These are phyloP conservation scores for Leptosphaerulina australis DNA, from an alignment of 2,329 filamentous ascomycete species.

Conservation along the genomic window DNA sequence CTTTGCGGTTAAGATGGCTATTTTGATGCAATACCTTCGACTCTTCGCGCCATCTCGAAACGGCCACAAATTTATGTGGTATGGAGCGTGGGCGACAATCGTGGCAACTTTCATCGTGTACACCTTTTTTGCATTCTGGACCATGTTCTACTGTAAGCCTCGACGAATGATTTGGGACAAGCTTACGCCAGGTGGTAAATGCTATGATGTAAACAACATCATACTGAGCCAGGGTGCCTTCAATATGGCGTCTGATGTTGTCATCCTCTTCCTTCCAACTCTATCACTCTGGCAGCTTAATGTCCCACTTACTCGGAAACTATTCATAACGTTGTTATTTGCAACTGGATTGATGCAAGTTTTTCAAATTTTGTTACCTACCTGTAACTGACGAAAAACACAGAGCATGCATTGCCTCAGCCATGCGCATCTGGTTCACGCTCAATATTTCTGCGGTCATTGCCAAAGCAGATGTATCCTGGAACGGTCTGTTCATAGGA, in stretches of 20 bases:
- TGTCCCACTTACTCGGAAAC: constrained; percentile 32
- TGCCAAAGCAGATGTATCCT: constrained; percentile 33
- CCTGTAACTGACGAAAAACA: constrained; percentile 1
- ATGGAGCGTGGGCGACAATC: constrained; percentile 31
- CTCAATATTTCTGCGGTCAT: constrained; percentile 28
- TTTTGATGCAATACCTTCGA: constrained; percentile 36
- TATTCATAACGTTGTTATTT: constrained; percentile 33
- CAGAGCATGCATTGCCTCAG: constrained; percentile 36
- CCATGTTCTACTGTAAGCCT: constrained; percentile 36
- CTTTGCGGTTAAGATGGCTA: constrained; percentile 38
- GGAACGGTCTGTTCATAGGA: constrained; percentile 36
- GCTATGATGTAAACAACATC: constrained; percentile 33
- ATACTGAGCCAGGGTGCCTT: constrained; percentile 30
- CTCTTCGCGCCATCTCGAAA: constrained; percentile 34
- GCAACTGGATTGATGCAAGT: constrained; percentile 37
- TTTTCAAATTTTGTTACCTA: neutral
- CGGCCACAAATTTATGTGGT: constrained; percentile 32
- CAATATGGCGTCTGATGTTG: constrained; percentile 36
- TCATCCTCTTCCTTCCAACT: constrained; percentile 34
- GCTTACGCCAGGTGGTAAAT: constrained; percentile 26
- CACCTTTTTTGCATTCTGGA: constrained; percentile 34
- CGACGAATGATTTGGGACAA: constrained; percentile 37
- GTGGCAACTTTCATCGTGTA: constrained; percentile 31
- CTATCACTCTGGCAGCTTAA: constrained; percentile 31
- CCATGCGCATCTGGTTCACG: constrained; percentile 38